phyloP scores from a whole-genome alignment of 1,139 yeast genomes.

The Suhomyces wounanorum region DNA sequence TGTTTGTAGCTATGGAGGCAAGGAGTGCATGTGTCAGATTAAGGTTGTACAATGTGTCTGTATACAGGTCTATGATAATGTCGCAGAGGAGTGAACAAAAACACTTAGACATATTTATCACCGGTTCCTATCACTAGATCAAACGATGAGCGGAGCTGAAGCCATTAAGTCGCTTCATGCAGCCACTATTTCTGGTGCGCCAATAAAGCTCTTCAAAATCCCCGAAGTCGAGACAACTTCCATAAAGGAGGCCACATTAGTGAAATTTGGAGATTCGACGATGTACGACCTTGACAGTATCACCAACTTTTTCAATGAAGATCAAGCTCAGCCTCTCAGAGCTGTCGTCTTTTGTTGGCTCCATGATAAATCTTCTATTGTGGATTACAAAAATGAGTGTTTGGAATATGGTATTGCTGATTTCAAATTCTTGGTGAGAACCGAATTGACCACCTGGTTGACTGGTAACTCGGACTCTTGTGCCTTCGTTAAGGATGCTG shows the following conservation, averaged over 20 bases:
- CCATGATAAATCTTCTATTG: slow-evolving; percentile 70
- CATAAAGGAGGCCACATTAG: slow-evolving; percentile 40
- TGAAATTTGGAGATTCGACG: slow-evolving; percentile 30
- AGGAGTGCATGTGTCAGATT: background rate
- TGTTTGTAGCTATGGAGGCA: background rate
- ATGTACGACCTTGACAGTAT: slow-evolving; percentile 37
- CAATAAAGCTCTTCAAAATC: slow-evolving; percentile 28
- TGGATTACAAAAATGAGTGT: slow-evolving; percentile 80
- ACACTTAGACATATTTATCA: background rate
- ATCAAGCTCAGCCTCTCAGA: slow-evolving; percentile 51
- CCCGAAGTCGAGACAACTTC: slow-evolving; percentile 22
- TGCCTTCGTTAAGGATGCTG: slow-evolving; percentile 43
- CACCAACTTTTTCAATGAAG: slow-evolving; percentile 65
- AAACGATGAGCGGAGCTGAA: slow-evolving; percentile 14
- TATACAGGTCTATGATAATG: slow-evolving; percentile 10
- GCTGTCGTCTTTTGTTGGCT: slow-evolving; percentile 82
- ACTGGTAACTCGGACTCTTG: slow-evolving; percentile 64
- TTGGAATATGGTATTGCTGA: slow-evolving; percentile 64
- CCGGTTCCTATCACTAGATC: slow-evolving; percentile 1
- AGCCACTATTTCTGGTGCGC: slow-evolving; percentile 27
- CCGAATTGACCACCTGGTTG: slow-evolving; percentile 81
- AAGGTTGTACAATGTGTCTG: background rate
- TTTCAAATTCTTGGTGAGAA: slow-evolving; percentile 81
- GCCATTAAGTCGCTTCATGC: slow-evolving; percentile 18
- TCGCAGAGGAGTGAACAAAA: slow-evolving; percentile 4